phyloP scores from a whole-genome alignment of 768 basidiomycete species.

The Leccinum uliginosum region DNA sequence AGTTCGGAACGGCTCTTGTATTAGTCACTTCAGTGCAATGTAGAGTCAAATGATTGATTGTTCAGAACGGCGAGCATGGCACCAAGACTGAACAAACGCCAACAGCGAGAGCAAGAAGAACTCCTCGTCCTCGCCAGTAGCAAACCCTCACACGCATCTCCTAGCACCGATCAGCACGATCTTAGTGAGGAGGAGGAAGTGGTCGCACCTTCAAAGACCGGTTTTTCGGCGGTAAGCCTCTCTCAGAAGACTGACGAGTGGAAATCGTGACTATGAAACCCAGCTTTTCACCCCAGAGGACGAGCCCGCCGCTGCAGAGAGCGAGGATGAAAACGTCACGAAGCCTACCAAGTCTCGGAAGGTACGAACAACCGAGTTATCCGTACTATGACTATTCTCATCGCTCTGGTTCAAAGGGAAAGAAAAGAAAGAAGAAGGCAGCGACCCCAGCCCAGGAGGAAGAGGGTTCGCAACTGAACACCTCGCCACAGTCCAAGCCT shows the following conservation, averaged over 20 bases:
- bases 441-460: conserved; percentile 1
- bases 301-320: conserved; percentile 17
- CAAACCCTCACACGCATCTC: conserved; percentile 13
- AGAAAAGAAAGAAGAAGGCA: conserved; percentile 39
- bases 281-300: conserved; percentile 41
- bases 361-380: conserved; percentile 9
- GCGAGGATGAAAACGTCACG: conserved; percentile 19
- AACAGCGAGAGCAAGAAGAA: conserved; percentile 83
- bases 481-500: conserved; percentile 36
- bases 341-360: conserved; percentile 21
- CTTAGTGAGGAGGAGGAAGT: conserved; percentile 42
- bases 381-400: background rate
- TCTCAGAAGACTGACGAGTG: conserved; percentile 1
- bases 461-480: conserved; percentile 5
- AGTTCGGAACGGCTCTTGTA: no score
- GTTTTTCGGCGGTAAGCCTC: conserved; percentile 44
- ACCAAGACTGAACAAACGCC: conserved; percentile 75
- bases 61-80: conserved; percentile 42
- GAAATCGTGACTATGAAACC: conserved; percentile 18
- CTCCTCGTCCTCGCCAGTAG: conserved; percentile 49
- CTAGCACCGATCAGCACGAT: conserved; percentile 9
- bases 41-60: conserved; percentile 2
- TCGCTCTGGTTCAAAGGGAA: conserved; percentile 21
- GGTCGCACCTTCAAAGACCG: conserved; percentile 15
- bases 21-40: no score